These are phyloP conservation scores for Pseudogymnoascus verrucosus DNA, from an alignment of 2,329 filamentous ascomycete genomes.

Conservation along the genomic window DNA sequence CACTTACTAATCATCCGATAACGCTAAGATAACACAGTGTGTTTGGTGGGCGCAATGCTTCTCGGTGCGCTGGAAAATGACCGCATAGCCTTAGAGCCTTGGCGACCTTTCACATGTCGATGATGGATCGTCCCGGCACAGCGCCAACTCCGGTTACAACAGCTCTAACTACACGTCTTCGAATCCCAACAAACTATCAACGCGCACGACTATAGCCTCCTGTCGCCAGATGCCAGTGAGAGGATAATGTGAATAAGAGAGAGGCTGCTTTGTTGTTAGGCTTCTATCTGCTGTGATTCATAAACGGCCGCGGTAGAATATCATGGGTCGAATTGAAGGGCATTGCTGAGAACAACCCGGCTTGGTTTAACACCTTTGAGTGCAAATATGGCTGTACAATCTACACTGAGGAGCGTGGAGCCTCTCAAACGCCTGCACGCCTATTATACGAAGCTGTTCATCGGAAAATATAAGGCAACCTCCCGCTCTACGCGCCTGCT, in stretches of 20 bases:
- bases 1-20: neutral
- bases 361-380: neutral
- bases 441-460: slow-evolving; percentile 48
- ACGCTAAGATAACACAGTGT: neutral
- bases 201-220: neutral
- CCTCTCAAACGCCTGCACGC: slow-evolving; percentile 56
- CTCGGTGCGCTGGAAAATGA: neutral
- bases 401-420: slow-evolving; percentile 65
- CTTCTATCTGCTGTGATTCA: neutral
- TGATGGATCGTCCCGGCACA: neutral
- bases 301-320: neutral
- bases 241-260: slow-evolving; percentile 5
- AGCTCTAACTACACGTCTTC: neutral
- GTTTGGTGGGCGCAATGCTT: neutral
- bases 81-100: neutral
- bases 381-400: slow-evolving; percentile 71
- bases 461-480: slow-evolving; percentile 50
- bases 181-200: neutral
- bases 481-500: slow-evolving; percentile 66
- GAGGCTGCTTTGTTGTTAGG: neutral
- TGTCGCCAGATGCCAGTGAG: neutral
- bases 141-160: neutral
- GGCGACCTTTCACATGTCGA: slow-evolving; percentile 5
- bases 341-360: slow-evolving; percentile 12
- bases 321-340: slow-evolving; percentile 4